Evolutionary conservation across 345 rosid genomes (phyloP), one percentile per base, ranked within the genome.

Genomic region (Clarkia xantiana): DNA sequence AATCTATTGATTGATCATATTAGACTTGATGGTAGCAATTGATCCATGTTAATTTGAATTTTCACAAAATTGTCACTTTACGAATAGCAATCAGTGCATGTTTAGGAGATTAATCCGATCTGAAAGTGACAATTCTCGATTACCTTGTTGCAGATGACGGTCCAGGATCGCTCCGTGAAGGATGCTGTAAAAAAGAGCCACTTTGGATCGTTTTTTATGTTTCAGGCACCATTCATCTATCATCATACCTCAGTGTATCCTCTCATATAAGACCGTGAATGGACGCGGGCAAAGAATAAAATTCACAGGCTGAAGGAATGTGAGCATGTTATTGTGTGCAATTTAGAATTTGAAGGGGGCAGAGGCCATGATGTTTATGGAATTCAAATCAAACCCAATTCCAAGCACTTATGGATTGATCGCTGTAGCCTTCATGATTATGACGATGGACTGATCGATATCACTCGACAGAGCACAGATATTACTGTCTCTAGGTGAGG

Each of bases 361-460:
- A 80, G 69, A 19, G 94, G 96, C 44, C 76, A 71, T 20, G 95
- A 87, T 71, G 88, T 61, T n/a, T 94, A 93, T 64, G 95, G 68
- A 11, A 87, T 93, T 70, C 99, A 93, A 66, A 84, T 93, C 54
- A 91, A 93, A 63, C 99, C 99, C 1, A 82, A 82, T 25, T 80
- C 96, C 7, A 79, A 72, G 62, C 81, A 74, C 62, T 78, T 87
- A 47, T 93, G 99, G 95, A 80, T 87, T 40, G 96, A 87, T 54
- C 79, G 95, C 9, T 87, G 96, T 64, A 87, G 77, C 73, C 94
- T 93, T 49, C 71, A 77, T 57, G 82, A 84, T 70, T 93, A 72
- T 54, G 68, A 82, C 38, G 99, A 93, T 59, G 99, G 95, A 18
- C 67, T 93, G 60, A 93, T 93, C 51, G 99, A 93, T 69, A 80